phyloP scores from a whole-genome alignment of 345 rosid species.

The Populus alba region DNA sequence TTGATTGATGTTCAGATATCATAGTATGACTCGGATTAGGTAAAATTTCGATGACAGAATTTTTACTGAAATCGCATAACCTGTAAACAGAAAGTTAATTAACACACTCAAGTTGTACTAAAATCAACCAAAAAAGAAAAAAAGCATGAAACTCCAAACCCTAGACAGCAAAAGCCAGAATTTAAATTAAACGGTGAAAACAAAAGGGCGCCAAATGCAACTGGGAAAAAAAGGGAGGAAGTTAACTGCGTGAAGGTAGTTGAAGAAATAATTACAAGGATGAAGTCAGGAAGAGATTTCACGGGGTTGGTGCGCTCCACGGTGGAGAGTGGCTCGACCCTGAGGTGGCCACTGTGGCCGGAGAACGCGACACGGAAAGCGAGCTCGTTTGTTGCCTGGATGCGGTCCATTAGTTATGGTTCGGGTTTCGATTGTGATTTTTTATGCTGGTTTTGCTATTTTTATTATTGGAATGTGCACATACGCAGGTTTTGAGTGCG shows the following conservation, averaged over 20 bases:
- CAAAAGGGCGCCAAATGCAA: not conserved
- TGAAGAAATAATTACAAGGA: constrained; percentile 44
- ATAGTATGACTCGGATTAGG: too few species aligned
- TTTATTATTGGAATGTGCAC: not conserved
- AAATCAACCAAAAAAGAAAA: not conserved
- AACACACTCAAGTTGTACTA: not conserved
- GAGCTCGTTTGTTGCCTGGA: constrained; percentile 65
- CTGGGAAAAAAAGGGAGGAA: not conserved
- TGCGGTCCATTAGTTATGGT: constrained; percentile 47
- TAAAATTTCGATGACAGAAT: too few species aligned
- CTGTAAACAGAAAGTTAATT: too few species aligned
- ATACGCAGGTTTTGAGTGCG: constrained; percentile 22
- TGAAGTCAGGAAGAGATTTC: constrained; percentile 74
- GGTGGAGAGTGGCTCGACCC: constrained; percentile 78
- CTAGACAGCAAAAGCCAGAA: not conserved
- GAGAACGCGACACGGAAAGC: constrained; percentile 84
- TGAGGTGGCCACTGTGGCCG: constrained; percentile 87
- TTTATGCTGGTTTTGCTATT: not conserved
- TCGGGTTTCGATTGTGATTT: not conserved
- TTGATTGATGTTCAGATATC: not conserved
- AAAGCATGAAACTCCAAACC: not conserved
- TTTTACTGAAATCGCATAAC: too few species aligned
- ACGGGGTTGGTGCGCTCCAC: constrained; percentile 61
- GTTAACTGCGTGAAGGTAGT: not conserved
- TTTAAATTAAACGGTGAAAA: not conserved